Evolutionary conservation across 2,329 filamentous ascomycete genomes (phyloP).

Genomic region (Colletotrichum salicis): DNA sequence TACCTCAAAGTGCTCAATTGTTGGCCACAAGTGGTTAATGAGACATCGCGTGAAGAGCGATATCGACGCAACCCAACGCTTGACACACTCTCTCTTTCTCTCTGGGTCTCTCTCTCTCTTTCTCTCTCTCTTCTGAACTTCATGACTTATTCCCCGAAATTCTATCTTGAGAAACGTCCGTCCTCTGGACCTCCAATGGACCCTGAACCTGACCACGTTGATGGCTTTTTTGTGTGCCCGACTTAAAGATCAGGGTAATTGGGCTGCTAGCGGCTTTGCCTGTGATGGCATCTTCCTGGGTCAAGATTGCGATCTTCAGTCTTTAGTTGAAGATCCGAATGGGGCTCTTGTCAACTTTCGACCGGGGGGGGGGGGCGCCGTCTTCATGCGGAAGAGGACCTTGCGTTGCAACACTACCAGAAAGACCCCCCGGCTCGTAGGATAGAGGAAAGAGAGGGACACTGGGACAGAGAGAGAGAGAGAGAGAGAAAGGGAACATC

Average conservation of each 20-base stretch:
- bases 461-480: neutral
- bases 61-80: neutral
- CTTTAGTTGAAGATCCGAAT: slow-evolving; percentile 32
- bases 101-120: no score
- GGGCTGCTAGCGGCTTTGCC: slow-evolving; percentile 27
- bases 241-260: slow-evolving; percentile 7
- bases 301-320: slow-evolving; percentile 33
- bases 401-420: slow-evolving; percentile 15
- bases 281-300: slow-evolving; percentile 31
- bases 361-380: slow-evolving; percentile 9
- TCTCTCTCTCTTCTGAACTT: neutral
- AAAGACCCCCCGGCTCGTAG: neutral
- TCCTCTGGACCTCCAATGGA: slow-evolving; percentile 11
- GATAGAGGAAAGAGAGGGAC: neutral
- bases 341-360: slow-evolving; percentile 23
- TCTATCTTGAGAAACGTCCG: slow-evolving; percentile 10
- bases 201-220: slow-evolving; percentile 25
- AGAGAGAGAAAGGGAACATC: slow-evolving; percentile 1
- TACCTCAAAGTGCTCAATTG: neutral
- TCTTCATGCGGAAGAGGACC: slow-evolving; percentile 27
- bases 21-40: neutral
- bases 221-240: slow-evolving; percentile 18
- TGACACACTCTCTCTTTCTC: neutral
- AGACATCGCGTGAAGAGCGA: neutral
- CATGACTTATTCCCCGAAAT: slow-evolving; percentile 31